phyloP scores from a whole-genome alignment of 2,329 filamentous ascomycete genomes.

The Neurospora sp. region DNA sequence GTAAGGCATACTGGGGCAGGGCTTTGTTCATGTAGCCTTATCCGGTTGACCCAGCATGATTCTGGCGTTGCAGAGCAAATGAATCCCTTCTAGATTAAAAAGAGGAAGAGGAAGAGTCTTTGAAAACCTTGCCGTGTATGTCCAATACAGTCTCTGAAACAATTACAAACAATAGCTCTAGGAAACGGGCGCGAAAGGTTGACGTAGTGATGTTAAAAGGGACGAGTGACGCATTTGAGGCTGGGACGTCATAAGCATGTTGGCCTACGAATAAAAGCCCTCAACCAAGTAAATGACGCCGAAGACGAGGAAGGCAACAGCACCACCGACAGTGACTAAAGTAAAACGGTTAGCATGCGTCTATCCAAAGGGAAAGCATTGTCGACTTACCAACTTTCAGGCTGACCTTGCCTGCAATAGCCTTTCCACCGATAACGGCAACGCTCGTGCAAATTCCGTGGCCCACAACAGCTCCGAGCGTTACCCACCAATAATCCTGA shows the following conservation, averaged over 20 bases:
- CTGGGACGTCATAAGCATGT: neutral
- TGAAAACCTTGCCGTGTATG: neutral
- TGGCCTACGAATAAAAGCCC: conserved; percentile 47
- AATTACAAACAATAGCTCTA: neutral
- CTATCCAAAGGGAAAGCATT: neutral
- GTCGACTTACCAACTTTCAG: conserved; percentile 78
- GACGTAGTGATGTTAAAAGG: neutral
- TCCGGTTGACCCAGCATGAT: neutral
- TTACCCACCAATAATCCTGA: conserved; percentile 99
- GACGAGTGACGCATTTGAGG: neutral
- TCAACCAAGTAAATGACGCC: conserved; percentile 87
- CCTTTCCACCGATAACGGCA: conserved; percentile 83
- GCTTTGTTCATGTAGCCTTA: neutral
- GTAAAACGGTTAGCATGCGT: neutral
- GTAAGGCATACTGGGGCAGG: neutral
- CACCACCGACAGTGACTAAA: conserved; percentile 86
- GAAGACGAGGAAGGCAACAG: conserved; percentile 81
- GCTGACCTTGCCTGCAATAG: conserved; percentile 88
- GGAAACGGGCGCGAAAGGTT: neutral
- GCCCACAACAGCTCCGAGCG: conserved; percentile 73
- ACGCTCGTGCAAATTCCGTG: conserved; percentile 85
- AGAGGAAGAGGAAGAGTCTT: neutral
- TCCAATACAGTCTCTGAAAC: neutral
- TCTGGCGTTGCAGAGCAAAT: neutral
- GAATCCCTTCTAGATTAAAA: neutral